Evolutionary conservation across 148 eudicot species (phyloP).

Genomic region (Amaranthus palmeri): DNA sequence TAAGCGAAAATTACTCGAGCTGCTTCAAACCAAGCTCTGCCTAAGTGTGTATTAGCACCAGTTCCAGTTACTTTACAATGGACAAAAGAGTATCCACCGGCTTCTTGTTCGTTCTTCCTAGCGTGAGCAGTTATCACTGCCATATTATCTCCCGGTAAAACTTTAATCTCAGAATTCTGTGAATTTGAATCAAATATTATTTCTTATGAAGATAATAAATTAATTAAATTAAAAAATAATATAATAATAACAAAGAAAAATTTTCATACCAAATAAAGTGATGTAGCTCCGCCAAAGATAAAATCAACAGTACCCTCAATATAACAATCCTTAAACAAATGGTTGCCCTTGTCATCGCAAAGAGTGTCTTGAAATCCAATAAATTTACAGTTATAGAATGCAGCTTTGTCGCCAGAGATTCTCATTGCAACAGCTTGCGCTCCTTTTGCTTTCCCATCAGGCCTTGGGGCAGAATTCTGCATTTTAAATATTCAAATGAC

Average conservation of each 20-base stretch:
- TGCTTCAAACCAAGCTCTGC: constrained; percentile 33
- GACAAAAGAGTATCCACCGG: constrained; percentile 21
- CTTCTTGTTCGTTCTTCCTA: constrained; percentile 12
- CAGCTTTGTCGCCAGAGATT: constrained; percentile 27
- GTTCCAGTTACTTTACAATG: constrained; percentile 31
- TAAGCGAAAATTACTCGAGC: constrained; percentile 23
- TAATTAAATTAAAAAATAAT: too few species aligned
- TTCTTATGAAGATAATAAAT: too few species aligned
- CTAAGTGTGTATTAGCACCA: constrained; percentile 20
- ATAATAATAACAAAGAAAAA: background rate
- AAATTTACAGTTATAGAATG: constrained; percentile 30
- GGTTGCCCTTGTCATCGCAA: constrained; percentile 35
- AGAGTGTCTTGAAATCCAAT: constrained; percentile 32
- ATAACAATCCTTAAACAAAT: constrained; percentile 35
- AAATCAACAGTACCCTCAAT: constrained; percentile 42
- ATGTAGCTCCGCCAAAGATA: constrained; percentile 31
- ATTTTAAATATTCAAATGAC: background rate
- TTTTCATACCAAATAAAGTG: constrained; percentile 27
- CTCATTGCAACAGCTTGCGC: constrained; percentile 50
- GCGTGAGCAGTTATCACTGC: constrained; percentile 36
- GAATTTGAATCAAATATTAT: background rate
- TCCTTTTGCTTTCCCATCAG: constrained; percentile 40
- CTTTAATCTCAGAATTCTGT: constrained; percentile 32
- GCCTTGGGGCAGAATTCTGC: constrained; percentile 70
- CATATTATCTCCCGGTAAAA: constrained; percentile 22